Base-by-base conservation (phyloP, 768 basidiomycete genomes). In the Cyathus striatus region DNA sequence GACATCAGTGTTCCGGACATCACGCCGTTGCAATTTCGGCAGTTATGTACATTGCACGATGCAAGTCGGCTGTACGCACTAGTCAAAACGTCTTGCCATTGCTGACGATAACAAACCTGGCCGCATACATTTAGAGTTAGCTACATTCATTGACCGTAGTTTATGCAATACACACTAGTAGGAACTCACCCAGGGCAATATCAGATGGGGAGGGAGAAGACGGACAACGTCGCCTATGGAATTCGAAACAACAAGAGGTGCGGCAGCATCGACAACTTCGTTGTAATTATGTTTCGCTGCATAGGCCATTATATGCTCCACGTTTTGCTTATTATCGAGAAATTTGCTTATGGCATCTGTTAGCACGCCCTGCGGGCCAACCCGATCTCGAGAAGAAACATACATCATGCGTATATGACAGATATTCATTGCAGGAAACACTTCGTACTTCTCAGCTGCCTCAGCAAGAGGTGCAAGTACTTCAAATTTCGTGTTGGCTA, bases 371-470 rank as follows among this genome's bases (percentile, higher is more conserved):
- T 40, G 27, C 9, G n/a, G 13, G 24, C 12, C 14, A 23, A 40
- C 17, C 6, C 21, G 17, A 7, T 16, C 10, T 7, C n/a, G 10
- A 7, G 10, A 10, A 23, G 9, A 9, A 18, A 40, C 38, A 23
- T 23, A 40, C 38, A 18, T 17, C 38, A 40, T 40, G 10, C 38
- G 12, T 5, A 40, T 40, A 16, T 40, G 38, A 40, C 58, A 58
- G 6, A 52, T 44, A 18, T 51, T 53, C 50, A 61, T 59, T 1
- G 54, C 57, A 23, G 50, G 44, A 38, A 52, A 62, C 7, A 59
- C 55, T 36, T 58, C 55, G 36, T 59, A 60, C 33, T 57, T 59
- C 39, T 58, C 59, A 12, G 52, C 53, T 10, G 62, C 60, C 27
- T 62, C 58, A 0, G 60, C 57, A 14, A 61, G 27, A 3, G 36